A percentile compares a stretch with the other conserved stretches of the same genome.
These are phyloP conservation scores for Gyromitra esculenta DNA, from an alignment of 2,329 filamentous ascomycete genomes.

Conservation along the genomic window DNA sequence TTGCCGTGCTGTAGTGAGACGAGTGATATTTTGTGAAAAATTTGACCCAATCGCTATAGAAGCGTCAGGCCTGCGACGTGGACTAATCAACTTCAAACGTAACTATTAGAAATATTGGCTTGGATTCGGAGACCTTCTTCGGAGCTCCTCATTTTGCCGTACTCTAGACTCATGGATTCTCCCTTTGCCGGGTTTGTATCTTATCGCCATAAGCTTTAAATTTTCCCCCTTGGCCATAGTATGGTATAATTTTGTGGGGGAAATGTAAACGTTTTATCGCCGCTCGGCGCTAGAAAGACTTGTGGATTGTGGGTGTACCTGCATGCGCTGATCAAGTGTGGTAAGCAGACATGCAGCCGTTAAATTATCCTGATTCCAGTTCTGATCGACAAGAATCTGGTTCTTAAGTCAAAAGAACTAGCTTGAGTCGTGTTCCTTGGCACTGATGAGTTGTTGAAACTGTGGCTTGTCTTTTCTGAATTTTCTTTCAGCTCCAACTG, in stretches of 20 bases:
- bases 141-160: not conserved
- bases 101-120: not conserved
- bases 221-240: not conserved
- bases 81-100: not conserved
- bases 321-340: slow-evolving; percentile 6
- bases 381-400: not conserved
- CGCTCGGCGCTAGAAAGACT: not conserved
- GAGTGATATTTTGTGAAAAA: slow-evolving; percentile 21
- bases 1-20: not conserved
- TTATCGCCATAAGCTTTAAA: not conserved
- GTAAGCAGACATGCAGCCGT: slow-evolving; percentile 6
- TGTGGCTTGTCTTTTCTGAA: not conserved
- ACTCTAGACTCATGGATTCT: not conserved
- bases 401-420: not conserved
- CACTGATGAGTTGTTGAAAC: not conserved
- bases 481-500: not conserved
- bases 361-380: not conserved
- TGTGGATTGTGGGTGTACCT: not conserved
- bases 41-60: not conserved
- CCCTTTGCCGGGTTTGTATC: not conserved
- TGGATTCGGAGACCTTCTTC: not conserved
- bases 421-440: not conserved
- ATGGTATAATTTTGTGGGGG: not conserved
- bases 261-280: slow-evolving; percentile 13
- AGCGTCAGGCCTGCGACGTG: not conserved